Conservation (phyloP, 257 asterid genomes). For the Leonotis leonurus region DNA sequence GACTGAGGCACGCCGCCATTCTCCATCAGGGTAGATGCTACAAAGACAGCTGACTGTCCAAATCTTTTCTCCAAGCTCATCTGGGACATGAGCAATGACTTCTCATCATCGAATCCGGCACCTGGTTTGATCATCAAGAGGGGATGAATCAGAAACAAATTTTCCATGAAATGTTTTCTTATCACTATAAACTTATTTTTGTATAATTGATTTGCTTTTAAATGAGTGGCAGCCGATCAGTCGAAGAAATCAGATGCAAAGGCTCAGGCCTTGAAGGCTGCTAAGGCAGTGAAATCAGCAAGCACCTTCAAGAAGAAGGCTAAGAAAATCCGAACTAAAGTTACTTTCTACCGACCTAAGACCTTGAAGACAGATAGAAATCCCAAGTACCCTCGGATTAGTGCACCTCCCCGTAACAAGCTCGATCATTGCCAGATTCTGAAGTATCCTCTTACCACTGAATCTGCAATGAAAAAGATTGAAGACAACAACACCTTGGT, state of each 20-base stretch:
- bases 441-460: slow-evolving; percentile 42
- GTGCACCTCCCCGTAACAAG: slow-evolving; percentile 46
- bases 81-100: no score
- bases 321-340: slow-evolving; percentile 40
- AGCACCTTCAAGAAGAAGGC: slow-evolving; percentile 36
- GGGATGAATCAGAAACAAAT: slow-evolving; percentile 16
- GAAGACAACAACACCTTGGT: slow-evolving; percentile 51
- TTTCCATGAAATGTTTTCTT: no score
- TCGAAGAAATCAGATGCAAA: slow-evolving; percentile 39
- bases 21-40: no score
- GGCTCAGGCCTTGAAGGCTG: slow-evolving; percentile 47
- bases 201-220: no score
- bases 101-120: slow-evolving; percentile 93
- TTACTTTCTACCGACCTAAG: slow-evolving; percentile 42
- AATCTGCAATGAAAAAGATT: slow-evolving; percentile 50
- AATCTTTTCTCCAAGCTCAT: no score
- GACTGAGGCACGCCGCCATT: slow-evolving; percentile 96
- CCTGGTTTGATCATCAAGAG: slow-evolving; percentile 34
- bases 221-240: slow-evolving; percentile 20
- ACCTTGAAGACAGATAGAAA: slow-evolving; percentile 44
- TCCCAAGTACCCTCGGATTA: slow-evolving; percentile 45
- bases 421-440: slow-evolving; percentile 42
- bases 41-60: no score
- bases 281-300: slow-evolving; percentile 39
- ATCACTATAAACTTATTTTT: no score